A percentile compares a stretch with the other conserved stretches of the same genome.
Conservation (phyloP, 768 basidiomycete species). For the Leccinellum rugosiceps region DNA sequence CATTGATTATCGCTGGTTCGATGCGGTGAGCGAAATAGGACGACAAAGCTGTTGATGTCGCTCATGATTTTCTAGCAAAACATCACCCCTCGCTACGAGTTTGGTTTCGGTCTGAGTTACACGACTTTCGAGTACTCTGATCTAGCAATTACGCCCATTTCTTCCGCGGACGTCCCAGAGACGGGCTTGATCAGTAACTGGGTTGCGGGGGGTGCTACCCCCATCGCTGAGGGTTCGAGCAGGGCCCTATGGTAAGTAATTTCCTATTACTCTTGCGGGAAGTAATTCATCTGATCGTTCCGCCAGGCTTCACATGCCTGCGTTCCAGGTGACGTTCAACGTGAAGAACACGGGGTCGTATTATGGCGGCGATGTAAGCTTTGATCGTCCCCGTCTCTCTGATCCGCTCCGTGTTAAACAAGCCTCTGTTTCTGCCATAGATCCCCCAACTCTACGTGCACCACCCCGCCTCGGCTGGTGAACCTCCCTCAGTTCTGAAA, state of each 20-base stretch:
- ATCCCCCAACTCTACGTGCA: constrained; percentile 76
- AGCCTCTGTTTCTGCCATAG: constrained; percentile 29
- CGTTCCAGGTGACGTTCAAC: constrained; percentile 58
- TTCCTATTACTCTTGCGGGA: neutral
- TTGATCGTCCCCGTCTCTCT: neutral
- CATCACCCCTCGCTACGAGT: constrained; percentile 80
- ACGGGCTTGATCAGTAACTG: constrained; percentile 43
- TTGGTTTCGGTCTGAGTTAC: constrained; percentile 89
- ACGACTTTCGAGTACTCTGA: constrained; percentile 72
- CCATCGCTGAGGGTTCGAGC: constrained; percentile 54
- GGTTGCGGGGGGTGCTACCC: constrained; percentile 56
- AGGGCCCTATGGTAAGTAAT: constrained; percentile 58
- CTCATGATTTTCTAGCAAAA: constrained; percentile 41
- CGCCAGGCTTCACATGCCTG: constrained; percentile 61
- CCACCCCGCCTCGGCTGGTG: constrained; percentile 57
- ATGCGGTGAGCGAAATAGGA: constrained; percentile 47
- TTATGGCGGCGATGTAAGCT: constrained; percentile 62
- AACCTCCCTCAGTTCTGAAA: constrained; percentile 68
- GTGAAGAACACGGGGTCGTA: constrained; percentile 62
- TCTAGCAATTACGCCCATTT: constrained; percentile 46
- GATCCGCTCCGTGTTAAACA: neutral
- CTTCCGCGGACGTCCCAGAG: constrained; percentile 30
- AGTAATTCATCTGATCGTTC: neutral
- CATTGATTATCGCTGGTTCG: constrained; percentile 75
- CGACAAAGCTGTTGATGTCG: neutral